Evolutionary conservation across 2,329 filamentous ascomycete species (phyloP), one percentile per base, ranked within the genome.

Genomic region (Dactylellina cionopaga): DNA sequence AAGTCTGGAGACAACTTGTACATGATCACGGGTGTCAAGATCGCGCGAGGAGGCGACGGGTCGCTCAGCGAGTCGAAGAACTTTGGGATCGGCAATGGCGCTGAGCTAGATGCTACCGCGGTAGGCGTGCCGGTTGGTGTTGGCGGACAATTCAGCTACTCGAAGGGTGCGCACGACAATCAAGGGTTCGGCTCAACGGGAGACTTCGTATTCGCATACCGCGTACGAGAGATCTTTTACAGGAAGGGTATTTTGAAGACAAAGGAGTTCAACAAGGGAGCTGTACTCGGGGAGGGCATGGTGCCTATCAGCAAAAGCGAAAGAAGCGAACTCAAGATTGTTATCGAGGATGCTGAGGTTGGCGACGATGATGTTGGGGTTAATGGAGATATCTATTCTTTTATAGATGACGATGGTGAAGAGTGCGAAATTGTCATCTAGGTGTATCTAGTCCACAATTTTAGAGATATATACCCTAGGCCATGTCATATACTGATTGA

Each of bases 21-120:
- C 17, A 54, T 54, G 49, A 33, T 54, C n/a, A 54, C 49, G 4
- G 49, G 49, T 22, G 49, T 54, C 29, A 54, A 54, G 17, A 54
- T 54, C 19, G 49, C 49, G 15, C 29, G 49, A n/a, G 49, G 49
- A 5, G 49, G 49, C 3, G n/a, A n/a, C 3, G 49, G 49, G 7
- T 35, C 11, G 2, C 22, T 3, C 11, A 39, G 13, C 1, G 19
- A 35, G 7, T 37, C 29, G n/a, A 39, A 24, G 33, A 19, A 11
- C 31, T 10, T 54, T 25, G 29, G 49, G 5, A 17, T 25, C 7
- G 31, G 25, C n/a, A 22, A 15, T 11, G 11, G 9, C 11, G 10
- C 39, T 13, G 31, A 19, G 3, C 29, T 54, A 2, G 49, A 54
- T 39, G 49, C 31, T 5, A 54, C 31, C n/a, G 31, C 17, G 25